Percentiles rank a stretch among this genome's conserved stretches.
Conservation (phyloP, 2,329 filamentous ascomycete genomes). For the Rhynchosporium graminicola region DNA sequence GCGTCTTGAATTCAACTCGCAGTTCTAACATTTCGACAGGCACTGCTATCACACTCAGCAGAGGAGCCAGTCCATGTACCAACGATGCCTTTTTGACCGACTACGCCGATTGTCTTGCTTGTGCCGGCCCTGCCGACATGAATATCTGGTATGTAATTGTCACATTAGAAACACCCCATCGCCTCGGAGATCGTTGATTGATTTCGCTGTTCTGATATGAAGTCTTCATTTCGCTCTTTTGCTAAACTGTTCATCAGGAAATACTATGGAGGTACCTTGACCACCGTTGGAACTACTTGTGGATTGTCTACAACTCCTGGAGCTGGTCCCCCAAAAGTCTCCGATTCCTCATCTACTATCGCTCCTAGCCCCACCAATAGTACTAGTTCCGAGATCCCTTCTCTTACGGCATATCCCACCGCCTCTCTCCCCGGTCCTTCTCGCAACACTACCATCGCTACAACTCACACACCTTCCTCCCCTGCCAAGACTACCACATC, state of each 20-base stretch:
- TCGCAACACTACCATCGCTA: not conserved
- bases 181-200: no score
- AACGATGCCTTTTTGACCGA: conserved; percentile 25
- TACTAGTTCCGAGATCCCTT: no score
- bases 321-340: not conserved
- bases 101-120: conserved; percentile 29
- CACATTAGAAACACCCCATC: no score
- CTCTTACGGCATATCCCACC: no score
- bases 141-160: conserved; percentile 25
- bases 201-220: no score
- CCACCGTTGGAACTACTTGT: conserved; percentile 21
- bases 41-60: conserved; percentile 21
- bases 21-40: not conserved
- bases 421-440: no score
- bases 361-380: not conserved
- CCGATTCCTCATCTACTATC: not conserved
- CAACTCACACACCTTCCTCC: not conserved
- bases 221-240: no score
- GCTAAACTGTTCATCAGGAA: not conserved
- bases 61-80: conserved; percentile 22
- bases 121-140: conserved; percentile 29
- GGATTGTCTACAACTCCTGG: conserved; percentile 21
- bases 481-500: not conserved
- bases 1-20: not conserved
- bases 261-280: conserved; percentile 27